Percentiles rank a stretch among this genome's conserved stretches.
Conservation (phyloP, 1,284 basidiomycete genomes). For the Ganoderma sinense region DNA sequence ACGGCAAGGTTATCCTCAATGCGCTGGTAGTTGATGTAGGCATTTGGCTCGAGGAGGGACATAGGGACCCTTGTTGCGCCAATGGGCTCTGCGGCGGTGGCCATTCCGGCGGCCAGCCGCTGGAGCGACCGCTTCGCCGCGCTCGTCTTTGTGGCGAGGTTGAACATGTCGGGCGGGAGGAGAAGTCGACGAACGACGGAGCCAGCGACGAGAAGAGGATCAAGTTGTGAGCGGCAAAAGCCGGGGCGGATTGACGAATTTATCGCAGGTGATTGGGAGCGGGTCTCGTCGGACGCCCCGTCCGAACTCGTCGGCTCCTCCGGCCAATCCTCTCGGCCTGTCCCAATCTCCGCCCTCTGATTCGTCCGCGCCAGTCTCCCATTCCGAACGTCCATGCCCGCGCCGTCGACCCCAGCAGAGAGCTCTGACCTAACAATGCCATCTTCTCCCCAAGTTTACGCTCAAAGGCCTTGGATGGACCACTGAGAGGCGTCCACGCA, state of each 20-base stretch:
- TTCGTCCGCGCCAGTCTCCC: constrained; percentile 19
- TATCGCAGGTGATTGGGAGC: constrained; percentile 33
- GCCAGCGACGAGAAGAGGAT: constrained; percentile 23
- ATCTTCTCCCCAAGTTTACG: background rate
- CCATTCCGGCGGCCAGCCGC: constrained; percentile 76
- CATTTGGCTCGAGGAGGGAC: constrained; percentile 87
- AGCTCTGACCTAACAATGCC: background rate
- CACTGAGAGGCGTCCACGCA: background rate
- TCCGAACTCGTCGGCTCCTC: constrained; percentile 28
- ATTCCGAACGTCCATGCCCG: background rate
- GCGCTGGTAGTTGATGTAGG: constrained; percentile 97
- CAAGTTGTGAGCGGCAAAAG: constrained; percentile 22
- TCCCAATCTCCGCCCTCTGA: constrained; percentile 16
- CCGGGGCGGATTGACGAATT: constrained; percentile 28
- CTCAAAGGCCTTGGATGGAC: background rate
- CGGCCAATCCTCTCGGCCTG: constrained; percentile 12
- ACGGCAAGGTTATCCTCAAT: constrained; percentile 95
- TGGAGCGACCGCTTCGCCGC: constrained; percentile 64
- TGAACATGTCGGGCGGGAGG: constrained; percentile 65
- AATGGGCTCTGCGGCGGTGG: constrained; percentile 78
- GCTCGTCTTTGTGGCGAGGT: constrained; percentile 66
- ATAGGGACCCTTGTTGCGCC: constrained; percentile 94
- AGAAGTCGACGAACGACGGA: constrained; percentile 19
- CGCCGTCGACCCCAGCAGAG: no score
- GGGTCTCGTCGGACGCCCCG: constrained; percentile 14